Percentiles rank a stretch among this genome's conserved stretches.
Evolutionary conservation across 331 rosid genomes (phyloP).

Genomic region (Cydonia oblonga): DNA sequence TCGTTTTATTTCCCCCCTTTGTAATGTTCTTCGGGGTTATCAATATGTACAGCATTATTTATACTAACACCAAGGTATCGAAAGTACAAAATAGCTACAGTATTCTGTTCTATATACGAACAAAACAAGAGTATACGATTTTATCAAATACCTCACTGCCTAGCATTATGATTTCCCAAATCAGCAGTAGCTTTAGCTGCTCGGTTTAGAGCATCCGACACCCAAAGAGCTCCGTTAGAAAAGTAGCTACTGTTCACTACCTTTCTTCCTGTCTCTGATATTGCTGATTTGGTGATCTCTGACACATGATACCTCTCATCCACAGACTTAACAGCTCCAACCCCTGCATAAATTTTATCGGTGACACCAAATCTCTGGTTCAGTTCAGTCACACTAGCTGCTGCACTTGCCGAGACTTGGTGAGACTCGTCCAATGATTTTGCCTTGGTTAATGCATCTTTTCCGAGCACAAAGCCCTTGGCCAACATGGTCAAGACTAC

Average conservation of each 20-base stretch:
- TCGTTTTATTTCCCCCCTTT: not conserved
- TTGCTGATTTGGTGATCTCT: slow-evolving; percentile 53
- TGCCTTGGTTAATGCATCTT: slow-evolving; percentile 66
- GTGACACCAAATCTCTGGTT: slow-evolving; percentile 59
- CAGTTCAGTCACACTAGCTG: slow-evolving; percentile 67
- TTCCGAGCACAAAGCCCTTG: slow-evolving; percentile 68
- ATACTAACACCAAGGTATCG: not conserved
- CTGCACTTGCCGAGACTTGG: slow-evolving; percentile 55
- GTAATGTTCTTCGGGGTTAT: not conserved
- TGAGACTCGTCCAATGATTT: slow-evolving; percentile 65
- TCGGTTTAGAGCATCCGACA: slow-evolving; percentile 61
- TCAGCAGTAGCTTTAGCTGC: slow-evolving; percentile 74
- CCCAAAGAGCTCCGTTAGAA: slow-evolving; percentile 73
- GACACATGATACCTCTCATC: slow-evolving; percentile 65
- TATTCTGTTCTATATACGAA: not conserved
- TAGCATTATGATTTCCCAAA: slow-evolving; percentile 40
- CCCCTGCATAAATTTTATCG: slow-evolving; percentile 53
- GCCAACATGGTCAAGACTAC: slow-evolving; percentile 76
- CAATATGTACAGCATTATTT: not conserved
- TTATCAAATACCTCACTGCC: slow-evolving; percentile 21
- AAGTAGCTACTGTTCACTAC: slow-evolving; percentile 73
- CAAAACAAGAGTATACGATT: not conserved
- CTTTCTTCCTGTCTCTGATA: slow-evolving; percentile 64
- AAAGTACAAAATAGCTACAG: not conserved
- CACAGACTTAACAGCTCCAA: slow-evolving; percentile 42